Evolutionary conservation across 768 basidiomycete species (phyloP), one percentile per base, ranked within the genome.

Genomic region (Russula dissimulans): DNA sequence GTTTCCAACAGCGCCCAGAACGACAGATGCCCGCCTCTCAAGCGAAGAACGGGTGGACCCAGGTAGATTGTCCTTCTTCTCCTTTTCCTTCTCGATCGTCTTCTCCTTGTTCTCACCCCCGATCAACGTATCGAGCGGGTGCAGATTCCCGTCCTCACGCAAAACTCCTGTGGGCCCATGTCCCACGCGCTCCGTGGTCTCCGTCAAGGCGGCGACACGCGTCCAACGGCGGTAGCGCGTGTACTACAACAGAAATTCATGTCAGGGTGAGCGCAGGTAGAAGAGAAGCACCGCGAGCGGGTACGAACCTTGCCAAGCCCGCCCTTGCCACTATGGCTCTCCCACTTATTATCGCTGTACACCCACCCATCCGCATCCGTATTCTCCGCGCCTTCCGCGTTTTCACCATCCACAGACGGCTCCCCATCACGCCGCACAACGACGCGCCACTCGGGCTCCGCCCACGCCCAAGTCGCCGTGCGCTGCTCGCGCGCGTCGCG

Each of bases 271-370:
- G 49, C 57, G 7, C 15, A 34, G 17, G 26, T 49, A 11, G 53
- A 54, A 47, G 31, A 57, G 46, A 39, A 7, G 34, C 51, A 26
- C 32, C 43, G 42, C 6, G 36, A 36, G 38, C 12, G 12, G 5
- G 34, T 8, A 66, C 74, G 45, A 44, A 85, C 86, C 77, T 94
- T 94, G 71, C 93, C 89, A 74, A 95, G 81, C 6, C 91, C 91
- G 50, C 91, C 90, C 65, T 85, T 87, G 57, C 76, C 76, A 56
- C 83, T 85, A 47, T 80, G 77, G 18, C 75, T 79, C 69, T 97
- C 93, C 94, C 94, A 97, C 70, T 97, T 95, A 71, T 97, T 97
- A 66, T 95, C 94, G 2, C 85, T 87, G 67, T 93, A 97, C 6
- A 93, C 80, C 94, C 94, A 97, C 4, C 94, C 94, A 61, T 95